Conservation (phyloP, 176 grass and related monocot species). For the Poa pratensis region DNA sequence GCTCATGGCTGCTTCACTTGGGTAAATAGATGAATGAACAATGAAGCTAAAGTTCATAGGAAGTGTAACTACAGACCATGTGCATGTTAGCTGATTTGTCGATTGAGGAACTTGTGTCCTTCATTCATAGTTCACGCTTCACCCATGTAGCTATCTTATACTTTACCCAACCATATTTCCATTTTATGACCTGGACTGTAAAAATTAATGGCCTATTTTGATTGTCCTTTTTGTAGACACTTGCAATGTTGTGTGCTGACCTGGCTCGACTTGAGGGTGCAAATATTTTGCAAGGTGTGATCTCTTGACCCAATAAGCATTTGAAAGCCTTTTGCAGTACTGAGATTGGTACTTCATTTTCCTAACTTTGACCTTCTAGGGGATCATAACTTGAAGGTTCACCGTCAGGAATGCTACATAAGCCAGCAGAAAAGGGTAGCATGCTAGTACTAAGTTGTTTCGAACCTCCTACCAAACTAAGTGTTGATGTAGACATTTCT, state of each 20-base stretch:
- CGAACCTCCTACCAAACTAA: not conserved
- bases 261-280: slow-evolving; percentile 58
- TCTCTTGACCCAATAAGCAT: slow-evolving; percentile 24
- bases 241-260: slow-evolving; percentile 59
- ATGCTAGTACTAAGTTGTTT: not conserved
- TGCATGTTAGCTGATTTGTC: slow-evolving; percentile 10
- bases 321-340: slow-evolving; percentile 2
- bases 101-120: not conserved
- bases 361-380: slow-evolving; percentile 43
- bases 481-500: slow-evolving; percentile 25
- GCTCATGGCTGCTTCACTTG: slow-evolving; percentile 13
- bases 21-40: slow-evolving; percentile 19
- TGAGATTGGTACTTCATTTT: not conserved
- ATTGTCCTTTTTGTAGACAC: slow-evolving; percentile 45
- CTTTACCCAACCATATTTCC: not conserved
- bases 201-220: slow-evolving; percentile 32
- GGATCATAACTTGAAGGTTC: slow-evolving; percentile 49
- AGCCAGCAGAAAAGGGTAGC: slow-evolving; percentile 56
- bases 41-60: not conserved
- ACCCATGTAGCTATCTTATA: slow-evolving; percentile 27
- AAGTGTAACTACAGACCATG: not conserved
- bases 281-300: slow-evolving; percentile 71
- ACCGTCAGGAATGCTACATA: slow-evolving; percentile 58
- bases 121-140: not conserved
- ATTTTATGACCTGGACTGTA: not conserved